Evolutionary conservation across 345 rosid species (phyloP).

Genomic region (Arabidopsis thaliana): DNA sequence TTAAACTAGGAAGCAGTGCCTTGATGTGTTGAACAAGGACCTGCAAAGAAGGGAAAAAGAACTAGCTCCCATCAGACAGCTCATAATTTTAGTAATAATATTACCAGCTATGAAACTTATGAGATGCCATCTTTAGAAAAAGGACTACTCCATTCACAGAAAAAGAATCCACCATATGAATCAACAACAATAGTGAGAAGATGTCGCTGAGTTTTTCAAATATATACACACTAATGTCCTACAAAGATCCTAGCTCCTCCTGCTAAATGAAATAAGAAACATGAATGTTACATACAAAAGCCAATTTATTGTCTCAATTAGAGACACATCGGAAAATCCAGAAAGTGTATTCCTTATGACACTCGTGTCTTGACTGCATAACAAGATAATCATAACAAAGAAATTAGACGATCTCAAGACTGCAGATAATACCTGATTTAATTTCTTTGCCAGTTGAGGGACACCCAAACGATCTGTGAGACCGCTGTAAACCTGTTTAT

Average conservation of each 20-base stretch:
- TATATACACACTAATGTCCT: constrained; percentile 15
- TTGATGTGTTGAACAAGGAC: constrained; percentile 89
- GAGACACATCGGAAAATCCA: constrained; percentile 9
- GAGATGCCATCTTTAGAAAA: not conserved
- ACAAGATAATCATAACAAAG: not conserved
- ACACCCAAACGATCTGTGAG: constrained; percentile 96
- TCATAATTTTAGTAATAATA: constrained; percentile 17
- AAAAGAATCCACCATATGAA: constrained; percentile 3
- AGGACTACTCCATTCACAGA: not conserved
- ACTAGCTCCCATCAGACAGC: constrained; percentile 10
- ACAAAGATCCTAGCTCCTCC: not conserved
- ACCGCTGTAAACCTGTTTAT: constrained; percentile 68
- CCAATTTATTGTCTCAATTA: not conserved
- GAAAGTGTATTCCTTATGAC: not conserved
- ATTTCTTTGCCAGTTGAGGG: constrained; percentile 91
- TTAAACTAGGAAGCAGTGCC: constrained; percentile 78
- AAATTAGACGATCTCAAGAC: not conserved
- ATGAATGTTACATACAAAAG: not conserved
- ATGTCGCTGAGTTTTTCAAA: not conserved
- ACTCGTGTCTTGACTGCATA: not conserved
- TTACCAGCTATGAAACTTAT: constrained; percentile 15
- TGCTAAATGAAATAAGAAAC: not conserved
- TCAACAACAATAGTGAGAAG: not conserved
- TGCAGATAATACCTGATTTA: constrained; percentile 73
- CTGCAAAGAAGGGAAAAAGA: constrained; percentile 49